Evolutionary conservation across 1,139 yeast genomes (phyloP), one percentile per base, ranked within the genome.

Genomic region (Lodderomyces oxycetoniae): DNA sequence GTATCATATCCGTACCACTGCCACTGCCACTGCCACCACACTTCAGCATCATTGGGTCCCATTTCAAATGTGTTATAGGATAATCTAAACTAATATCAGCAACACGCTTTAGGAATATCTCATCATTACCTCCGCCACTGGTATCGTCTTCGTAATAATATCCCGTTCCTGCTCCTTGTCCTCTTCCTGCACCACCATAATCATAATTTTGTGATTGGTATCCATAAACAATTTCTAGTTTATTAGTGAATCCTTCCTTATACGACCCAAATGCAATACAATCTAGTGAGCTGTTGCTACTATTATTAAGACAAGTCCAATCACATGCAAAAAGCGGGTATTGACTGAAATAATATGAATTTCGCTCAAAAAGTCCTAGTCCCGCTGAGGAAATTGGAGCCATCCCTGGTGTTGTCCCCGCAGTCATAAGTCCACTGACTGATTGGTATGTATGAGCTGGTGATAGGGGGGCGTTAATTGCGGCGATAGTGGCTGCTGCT

Each of bases 21-120:
- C 26, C 26, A 7, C 10, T 19, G 10, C 43, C 39, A 38, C 42
- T 37, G 41, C 67, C 57, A 33, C 41, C 39, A 21, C 47, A 43
- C 27, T 41, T 37, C 29, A 36, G 43, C 57, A 60, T 55, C 15
- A 52, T 47, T 35, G 91, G 89, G 47, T 81, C 87, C 93, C 93
- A 84, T 46, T 75, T 79, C 25, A 83, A 49, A 38, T 74, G 71
- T 0, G 94, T 83, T 4, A 78, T 64, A 0, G 94, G 94, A 44
- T 79, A 77, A 35, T 76, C 77, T 9, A 79, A 69, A 13, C 57
- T 53, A 6, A 67, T 57, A 40, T 80, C 88, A n/a, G 79, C 65
- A 2, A 66, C 63, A n/a, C n/a, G n/a, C 33, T 62, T 62, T 31
- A 52, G 51, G 54, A 79, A 75, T 37, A 68, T 67, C 46, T 68